Conservation (phyloP, 257 asterid genomes). For the Nicotiana knightiana region DNA sequence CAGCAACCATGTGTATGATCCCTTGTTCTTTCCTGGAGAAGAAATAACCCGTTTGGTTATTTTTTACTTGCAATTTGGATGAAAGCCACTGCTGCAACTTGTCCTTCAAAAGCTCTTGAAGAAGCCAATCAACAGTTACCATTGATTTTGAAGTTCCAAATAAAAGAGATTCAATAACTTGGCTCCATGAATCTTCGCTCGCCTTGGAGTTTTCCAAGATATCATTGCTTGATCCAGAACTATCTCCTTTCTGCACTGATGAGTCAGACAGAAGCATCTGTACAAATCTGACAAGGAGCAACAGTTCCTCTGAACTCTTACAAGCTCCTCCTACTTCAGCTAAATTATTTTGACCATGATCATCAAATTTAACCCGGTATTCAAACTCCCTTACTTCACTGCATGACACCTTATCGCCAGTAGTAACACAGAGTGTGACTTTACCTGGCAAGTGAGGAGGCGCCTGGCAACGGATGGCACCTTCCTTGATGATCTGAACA, state of each 20-base stretch:
- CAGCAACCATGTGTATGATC: conserved; percentile 82
- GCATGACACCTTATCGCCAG: conserved; percentile 74
- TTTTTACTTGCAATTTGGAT: conserved; percentile 35
- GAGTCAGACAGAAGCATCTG: conserved; percentile 68
- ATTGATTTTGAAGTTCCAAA: conserved; percentile 53
- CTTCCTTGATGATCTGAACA: conserved; percentile 68
- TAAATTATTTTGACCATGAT: conserved; percentile 24
- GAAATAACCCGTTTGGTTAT: conserved; percentile 28
- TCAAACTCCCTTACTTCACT: conserved; percentile 87
- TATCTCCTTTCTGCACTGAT: conserved; percentile 29
- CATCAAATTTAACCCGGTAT: conserved; percentile 48
- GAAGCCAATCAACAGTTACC: conserved; percentile 67
- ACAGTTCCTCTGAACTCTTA: conserved; percentile 59
- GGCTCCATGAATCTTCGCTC: conserved; percentile 59
- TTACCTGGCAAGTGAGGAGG: conserved; percentile 73
- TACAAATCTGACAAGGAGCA: conserved; percentile 68
- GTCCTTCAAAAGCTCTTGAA: conserved; percentile 82
- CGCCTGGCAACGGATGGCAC: conserved; percentile 74
- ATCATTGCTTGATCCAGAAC: conserved; percentile 37
- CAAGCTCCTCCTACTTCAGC: conserved; percentile 40
- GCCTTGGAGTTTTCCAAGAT: conserved; percentile 39
- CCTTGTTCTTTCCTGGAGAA: conserved; percentile 91
- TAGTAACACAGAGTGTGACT: conserved; percentile 66
- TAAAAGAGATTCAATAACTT: conserved; percentile 53
- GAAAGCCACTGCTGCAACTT: conserved; percentile 72